Conservation (phyloP, 305 asterid species). For the Nicotiana rustica region DNA sequence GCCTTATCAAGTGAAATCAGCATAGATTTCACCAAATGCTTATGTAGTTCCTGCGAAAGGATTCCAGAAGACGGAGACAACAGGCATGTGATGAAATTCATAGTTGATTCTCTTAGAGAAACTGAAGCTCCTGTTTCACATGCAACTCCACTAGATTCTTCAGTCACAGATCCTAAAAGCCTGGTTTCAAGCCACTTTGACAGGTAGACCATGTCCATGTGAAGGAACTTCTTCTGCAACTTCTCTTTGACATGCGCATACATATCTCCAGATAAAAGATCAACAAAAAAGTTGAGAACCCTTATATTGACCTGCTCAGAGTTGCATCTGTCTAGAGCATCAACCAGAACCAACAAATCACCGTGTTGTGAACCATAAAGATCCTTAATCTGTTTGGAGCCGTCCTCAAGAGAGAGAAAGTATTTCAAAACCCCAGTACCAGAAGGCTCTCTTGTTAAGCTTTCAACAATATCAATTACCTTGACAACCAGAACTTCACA, state of each 20-base stretch:
- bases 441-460: slow-evolving; percentile 68
- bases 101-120: slow-evolving; percentile 77
- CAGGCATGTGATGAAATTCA: slow-evolving; percentile 73
- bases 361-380: slow-evolving; percentile 68
- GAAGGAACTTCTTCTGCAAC: slow-evolving; percentile 75
- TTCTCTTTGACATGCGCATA: slow-evolving; percentile 63
- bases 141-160: slow-evolving; percentile 51
- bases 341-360: slow-evolving; percentile 80
- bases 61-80: slow-evolving; percentile 57
- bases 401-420: slow-evolving; percentile 68
- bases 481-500: slow-evolving; percentile 68
- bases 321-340: slow-evolving; percentile 70
- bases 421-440: slow-evolving; percentile 54
- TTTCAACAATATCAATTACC: slow-evolving; percentile 69
- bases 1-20: slow-evolving; percentile 87
- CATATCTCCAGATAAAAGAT: slow-evolving; percentile 69
- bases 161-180: slow-evolving; percentile 71
- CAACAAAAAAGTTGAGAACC: slow-evolving; percentile 86
- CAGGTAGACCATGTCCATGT: slow-evolving; percentile 68
- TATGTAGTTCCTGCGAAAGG: slow-evolving; percentile 63
- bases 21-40: slow-evolving; percentile 79
- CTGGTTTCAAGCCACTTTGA: slow-evolving; percentile 89
- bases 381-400: slow-evolving; percentile 56
- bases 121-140: slow-evolving; percentile 66
- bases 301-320: slow-evolving; percentile 79